A percentile compares a stretch with the other conserved stretches of the same genome.
Conservation (phyloP, 495 filamentous ascomycete genomes). For the Recurvomyces mirabilis region DNA sequence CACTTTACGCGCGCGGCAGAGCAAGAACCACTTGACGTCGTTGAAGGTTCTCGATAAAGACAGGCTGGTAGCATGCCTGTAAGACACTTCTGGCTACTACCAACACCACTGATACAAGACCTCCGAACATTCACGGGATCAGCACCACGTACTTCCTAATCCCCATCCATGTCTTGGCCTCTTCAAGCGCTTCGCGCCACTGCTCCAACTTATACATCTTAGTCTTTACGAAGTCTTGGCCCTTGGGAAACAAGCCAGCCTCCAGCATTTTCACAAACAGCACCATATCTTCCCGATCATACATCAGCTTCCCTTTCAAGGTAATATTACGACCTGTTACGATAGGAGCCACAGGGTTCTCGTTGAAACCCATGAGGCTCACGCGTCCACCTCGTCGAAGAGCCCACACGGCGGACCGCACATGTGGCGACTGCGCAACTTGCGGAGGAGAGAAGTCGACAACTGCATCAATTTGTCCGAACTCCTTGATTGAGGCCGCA, state of each 20-base stretch:
- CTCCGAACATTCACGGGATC: no score
- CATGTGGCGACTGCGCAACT: constrained; percentile 11
- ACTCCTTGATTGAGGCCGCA: constrained; percentile 8
- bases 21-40: no score
- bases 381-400: constrained; percentile 9
- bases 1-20: no score
- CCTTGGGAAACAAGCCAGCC: constrained; percentile 26
- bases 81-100: no score
- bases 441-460: constrained; percentile 13
- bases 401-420: constrained; percentile 7
- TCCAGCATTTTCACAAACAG: constrained; percentile 27
- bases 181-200: constrained; percentile 28
- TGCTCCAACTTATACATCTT: constrained; percentile 25
- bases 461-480: constrained; percentile 9
- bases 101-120: no score
- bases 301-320: constrained; percentile 36
- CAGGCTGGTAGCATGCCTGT: no score
- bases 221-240: constrained; percentile 23
- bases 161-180: constrained; percentile 24
- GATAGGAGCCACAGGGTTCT: neutral
- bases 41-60: no score
- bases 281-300: constrained; percentile 24
- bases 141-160: constrained; percentile 25
- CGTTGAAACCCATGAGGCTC: constrained; percentile 17
- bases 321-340: constrained; percentile 25